A percentile compares a stretch with the other conserved stretches of the same genome.
phyloP scores from a whole-genome alignment of 805 yeast species.

The Komagataella phaffii region DNA sequence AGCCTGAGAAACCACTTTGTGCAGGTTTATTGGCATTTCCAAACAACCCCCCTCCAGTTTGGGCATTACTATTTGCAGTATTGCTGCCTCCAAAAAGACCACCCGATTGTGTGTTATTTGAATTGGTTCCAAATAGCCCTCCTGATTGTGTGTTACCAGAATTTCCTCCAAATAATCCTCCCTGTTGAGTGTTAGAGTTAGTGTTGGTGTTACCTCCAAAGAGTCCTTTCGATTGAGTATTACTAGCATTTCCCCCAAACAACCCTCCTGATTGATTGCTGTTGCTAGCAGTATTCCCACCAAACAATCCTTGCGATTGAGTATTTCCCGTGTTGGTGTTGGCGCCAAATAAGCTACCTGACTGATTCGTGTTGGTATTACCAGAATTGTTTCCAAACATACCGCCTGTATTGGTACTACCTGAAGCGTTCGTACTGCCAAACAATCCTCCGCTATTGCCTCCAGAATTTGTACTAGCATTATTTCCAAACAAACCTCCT shows the following conservation, averaged over 20 bases:
- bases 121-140: constrained; percentile 15
- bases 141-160: constrained; percentile 9
- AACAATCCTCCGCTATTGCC: constrained; percentile 9
- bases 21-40: constrained; percentile 9
- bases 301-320: background rate
- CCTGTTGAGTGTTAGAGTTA: constrained; percentile 1
- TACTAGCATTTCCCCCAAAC: background rate
- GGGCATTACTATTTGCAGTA: constrained; percentile 5
- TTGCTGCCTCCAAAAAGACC: constrained; percentile 15
- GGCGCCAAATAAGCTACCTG: background rate
- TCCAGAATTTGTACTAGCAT: background rate
- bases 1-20: constrained; percentile 1
- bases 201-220: constrained; percentile 1
- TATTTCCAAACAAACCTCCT: constrained; percentile 12
- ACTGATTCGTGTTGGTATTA: background rate
- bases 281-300: background rate
- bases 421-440: constrained; percentile 3
- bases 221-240: background rate
- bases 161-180: background rate
- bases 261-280: background rate
- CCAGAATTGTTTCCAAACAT: background rate
- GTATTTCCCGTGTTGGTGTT: background rate
- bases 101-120: constrained; percentile 8
- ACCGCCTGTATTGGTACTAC: background rate
- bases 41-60: constrained; percentile 8